Evolutionary conservation across 352 stramenopile genomes (phyloP).

Genomic region (Pythium sp.): DNA sequence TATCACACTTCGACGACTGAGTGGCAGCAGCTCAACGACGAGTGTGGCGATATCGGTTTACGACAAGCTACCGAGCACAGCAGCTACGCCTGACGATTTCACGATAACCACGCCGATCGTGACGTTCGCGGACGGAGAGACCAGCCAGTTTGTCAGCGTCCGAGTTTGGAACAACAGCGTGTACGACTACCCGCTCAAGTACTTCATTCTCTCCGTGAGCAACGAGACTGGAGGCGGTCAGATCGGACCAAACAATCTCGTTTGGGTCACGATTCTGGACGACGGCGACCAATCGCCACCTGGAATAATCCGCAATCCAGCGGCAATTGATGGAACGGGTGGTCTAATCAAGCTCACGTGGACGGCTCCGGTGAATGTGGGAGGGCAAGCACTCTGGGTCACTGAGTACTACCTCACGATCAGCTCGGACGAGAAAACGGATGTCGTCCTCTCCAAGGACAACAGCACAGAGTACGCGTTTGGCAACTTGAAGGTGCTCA

Average conservation of each 20-base stretch:
- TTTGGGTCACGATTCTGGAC: constrained; percentile 40
- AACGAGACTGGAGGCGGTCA: constrained; percentile 25
- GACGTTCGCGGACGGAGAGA: constrained; percentile 36
- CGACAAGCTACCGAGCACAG: constrained; percentile 14
- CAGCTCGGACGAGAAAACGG: neutral
- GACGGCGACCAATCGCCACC: constrained; percentile 48
- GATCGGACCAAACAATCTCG: constrained; percentile 26
- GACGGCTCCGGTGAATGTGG: constrained; percentile 42
- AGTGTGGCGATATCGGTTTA: constrained; percentile 27
- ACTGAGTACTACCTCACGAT: constrained; percentile 36
- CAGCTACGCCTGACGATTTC: constrained; percentile 28
- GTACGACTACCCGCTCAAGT: constrained; percentile 50
- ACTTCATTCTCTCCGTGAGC: constrained; percentile 34
- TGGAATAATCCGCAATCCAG: constrained; percentile 23
- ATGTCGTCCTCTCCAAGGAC: constrained; percentile 21
- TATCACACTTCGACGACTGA: constrained; percentile 31
- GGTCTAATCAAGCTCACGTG: constrained; percentile 44
- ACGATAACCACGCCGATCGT: constrained; percentile 24
- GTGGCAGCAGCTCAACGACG: constrained; percentile 29
- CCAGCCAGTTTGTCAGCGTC: constrained; percentile 22
- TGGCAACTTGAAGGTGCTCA: constrained; percentile 25
- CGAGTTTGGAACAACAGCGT: constrained; percentile 39
- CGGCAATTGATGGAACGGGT: constrained; percentile 31
- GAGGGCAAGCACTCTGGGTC: constrained; percentile 35
- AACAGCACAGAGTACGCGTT: constrained; percentile 38